Percentiles rank a stretch among this genome's conserved stretches.
Conservation (phyloP, 139 green algal species). For the Nannochloris sp. region DNA sequence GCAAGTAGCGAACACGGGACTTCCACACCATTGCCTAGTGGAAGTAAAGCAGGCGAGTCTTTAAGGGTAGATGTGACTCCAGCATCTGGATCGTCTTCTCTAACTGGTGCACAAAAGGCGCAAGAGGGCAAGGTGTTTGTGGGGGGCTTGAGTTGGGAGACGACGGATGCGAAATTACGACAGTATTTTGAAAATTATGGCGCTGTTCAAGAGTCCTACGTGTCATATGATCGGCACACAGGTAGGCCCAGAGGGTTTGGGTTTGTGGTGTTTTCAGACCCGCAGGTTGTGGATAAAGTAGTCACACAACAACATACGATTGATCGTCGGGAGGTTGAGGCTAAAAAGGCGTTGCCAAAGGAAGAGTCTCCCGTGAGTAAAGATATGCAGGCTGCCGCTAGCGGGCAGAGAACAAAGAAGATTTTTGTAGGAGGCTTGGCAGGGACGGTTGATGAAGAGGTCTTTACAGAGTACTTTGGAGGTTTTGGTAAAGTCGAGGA, state of each 20-base stretch:
- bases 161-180: constrained; percentile 40
- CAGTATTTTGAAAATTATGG: constrained; percentile 86
- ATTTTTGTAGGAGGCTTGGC: constrained; percentile 93
- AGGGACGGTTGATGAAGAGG: constrained; percentile 72
- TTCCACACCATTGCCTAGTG: too few relatives aligned
- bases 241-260: constrained; percentile 80
- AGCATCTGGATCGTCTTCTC: too few relatives aligned
- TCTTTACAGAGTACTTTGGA: constrained; percentile 73
- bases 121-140: constrained; percentile 71
- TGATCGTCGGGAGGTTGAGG: constrained; percentile 89
- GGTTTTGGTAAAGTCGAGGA: constrained; percentile 69
- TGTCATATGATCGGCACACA: constrained; percentile 80
- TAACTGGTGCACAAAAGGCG: not conserved
- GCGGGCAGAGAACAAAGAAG: constrained; percentile 62
- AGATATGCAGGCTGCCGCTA: constrained; percentile 23
- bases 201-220: constrained; percentile 73
- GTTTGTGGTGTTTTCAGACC: constrained; percentile 84
- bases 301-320: constrained; percentile 80
- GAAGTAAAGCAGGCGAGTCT: too few relatives aligned
- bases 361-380: constrained; percentile 62
- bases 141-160: constrained; percentile 77
- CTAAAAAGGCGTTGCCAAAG: constrained; percentile 89
- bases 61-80: too few relatives aligned
- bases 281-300: constrained; percentile 81
- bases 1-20: too few relatives aligned